A percentile compares a stretch with the other conserved stretches of the same genome.
Evolutionary conservation across 371 early-diverging fungal genomes (phyloP).

Genomic region (Circinella minor): DNA sequence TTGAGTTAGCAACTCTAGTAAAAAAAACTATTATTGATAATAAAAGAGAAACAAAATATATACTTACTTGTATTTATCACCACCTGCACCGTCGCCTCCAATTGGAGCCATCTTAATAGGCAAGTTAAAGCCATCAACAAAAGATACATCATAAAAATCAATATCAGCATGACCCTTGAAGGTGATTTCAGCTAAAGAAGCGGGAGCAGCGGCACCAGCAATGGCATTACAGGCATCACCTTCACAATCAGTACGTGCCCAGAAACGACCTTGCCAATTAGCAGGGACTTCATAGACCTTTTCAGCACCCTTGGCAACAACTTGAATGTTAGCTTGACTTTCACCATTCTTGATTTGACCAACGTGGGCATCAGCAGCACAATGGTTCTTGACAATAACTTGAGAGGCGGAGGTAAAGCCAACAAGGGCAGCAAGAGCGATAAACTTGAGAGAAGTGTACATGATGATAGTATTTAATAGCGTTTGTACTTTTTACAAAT

Average conservation of each 20-base stretch:
- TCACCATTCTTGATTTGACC: conserved; percentile 23
- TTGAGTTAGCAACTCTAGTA: no score
- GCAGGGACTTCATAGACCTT: conserved; percentile 14
- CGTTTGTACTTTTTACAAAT: no score
- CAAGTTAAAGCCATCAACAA: conserved; percentile 48
- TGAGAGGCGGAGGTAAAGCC: conserved; percentile 13
- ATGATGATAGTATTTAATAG: not conserved
- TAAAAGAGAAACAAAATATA: no score
- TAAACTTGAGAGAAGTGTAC: conserved; percentile 11
- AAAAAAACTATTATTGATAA: no score
- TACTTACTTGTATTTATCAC: conserved; percentile 14
- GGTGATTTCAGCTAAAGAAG: conserved; percentile 37
- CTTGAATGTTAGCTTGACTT: conserved; percentile 11
- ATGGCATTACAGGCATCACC: conserved; percentile 25
- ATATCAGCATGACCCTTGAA: conserved; percentile 24
- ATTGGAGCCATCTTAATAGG: conserved; percentile 35
- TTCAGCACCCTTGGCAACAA: conserved; percentile 12
- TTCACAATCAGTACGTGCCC: conserved; percentile 31
- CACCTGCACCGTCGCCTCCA: conserved; percentile 8
- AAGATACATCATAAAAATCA: conserved; percentile 41
- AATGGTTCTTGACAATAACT: conserved; percentile 23
- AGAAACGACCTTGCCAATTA: conserved; percentile 38
- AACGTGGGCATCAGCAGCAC: conserved; percentile 12
- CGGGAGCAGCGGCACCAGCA: conserved; percentile 35
- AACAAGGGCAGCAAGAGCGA: conserved; percentile 11